Percentiles rank a stretch among this genome's conserved stretches.
Evolutionary conservation across 1,284 basidiomycete genomes (phyloP).

Genomic region (Takashimella koratensis): DNA sequence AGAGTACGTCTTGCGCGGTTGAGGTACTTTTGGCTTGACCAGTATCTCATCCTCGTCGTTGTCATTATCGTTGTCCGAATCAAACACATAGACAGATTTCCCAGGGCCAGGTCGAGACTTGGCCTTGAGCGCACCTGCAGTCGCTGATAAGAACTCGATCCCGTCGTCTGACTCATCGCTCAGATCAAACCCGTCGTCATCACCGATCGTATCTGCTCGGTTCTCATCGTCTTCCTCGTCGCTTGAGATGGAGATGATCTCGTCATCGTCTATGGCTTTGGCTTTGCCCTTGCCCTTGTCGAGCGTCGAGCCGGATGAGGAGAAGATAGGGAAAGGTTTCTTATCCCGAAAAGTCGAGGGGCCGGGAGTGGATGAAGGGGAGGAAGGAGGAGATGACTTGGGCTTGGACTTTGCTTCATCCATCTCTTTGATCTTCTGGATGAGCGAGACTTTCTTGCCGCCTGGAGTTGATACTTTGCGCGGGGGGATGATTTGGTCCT

Average conservation of each 20-base stretch:
- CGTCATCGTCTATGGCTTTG: no score
- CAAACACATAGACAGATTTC: no score
- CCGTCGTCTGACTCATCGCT: slow-evolving; percentile 6
- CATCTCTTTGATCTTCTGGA: not conserved
- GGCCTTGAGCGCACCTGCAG: no score
- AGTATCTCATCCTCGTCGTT: slow-evolving; percentile 12
- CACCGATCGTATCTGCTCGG: no score
- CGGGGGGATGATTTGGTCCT: slow-evolving; percentile 13
- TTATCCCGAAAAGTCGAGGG: no score
- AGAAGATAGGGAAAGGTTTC: slow-evolving; percentile 6
- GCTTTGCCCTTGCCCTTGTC: slow-evolving; percentile 2
- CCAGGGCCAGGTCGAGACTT: no score
- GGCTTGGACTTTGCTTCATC: not conserved
- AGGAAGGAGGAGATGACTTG: not conserved
- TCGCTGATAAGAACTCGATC: not conserved
- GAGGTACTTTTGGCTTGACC: no score
- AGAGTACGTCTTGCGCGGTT: no score
- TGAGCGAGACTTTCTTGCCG: slow-evolving; percentile 1
- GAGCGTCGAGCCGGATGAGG: slow-evolving; percentile 9
- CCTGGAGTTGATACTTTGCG: slow-evolving; percentile 20
- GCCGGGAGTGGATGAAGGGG: no score
- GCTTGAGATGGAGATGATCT: slow-evolving; percentile 1
- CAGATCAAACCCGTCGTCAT: slow-evolving; percentile 1
- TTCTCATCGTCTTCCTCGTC: not conserved
- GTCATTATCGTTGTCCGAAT: slow-evolving; percentile 1